A percentile compares a stretch with the other conserved stretches of the same genome.
These are phyloP conservation scores for Naematelia aurantialba DNA, from an alignment of 768 basidiomycete species.

Conservation along the genomic window DNA sequence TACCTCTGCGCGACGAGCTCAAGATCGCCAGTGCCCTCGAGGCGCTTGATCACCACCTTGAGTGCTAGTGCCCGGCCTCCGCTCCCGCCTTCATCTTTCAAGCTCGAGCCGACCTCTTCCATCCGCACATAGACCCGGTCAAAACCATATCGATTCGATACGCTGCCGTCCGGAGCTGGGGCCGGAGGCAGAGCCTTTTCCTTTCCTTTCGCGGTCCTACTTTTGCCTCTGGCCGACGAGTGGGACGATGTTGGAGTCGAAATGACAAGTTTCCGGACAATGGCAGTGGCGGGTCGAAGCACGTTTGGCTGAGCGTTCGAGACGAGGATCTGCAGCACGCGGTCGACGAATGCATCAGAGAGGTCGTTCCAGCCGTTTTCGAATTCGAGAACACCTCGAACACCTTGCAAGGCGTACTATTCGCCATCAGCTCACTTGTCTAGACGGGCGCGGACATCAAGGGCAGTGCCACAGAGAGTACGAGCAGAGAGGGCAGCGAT, in stretches of 20 bases:
- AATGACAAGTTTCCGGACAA: slow-evolving; percentile 39
- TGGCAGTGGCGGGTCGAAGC: slow-evolving; percentile 41
- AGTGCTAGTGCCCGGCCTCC: slow-evolving; percentile 19
- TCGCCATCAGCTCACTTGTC: not conserved
- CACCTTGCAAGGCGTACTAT: slow-evolving; percentile 45
- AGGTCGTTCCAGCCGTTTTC: slow-evolving; percentile 38
- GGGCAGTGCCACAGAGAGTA: too few species aligned
- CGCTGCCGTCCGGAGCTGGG: slow-evolving; percentile 1
- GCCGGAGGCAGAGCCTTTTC: too few species aligned
- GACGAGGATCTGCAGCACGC: slow-evolving; percentile 25
- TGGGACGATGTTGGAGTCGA: slow-evolving; percentile 21
- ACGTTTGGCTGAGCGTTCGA: slow-evolving; percentile 35
- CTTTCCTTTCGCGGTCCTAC: slow-evolving; percentile 25
- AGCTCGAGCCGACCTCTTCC: slow-evolving; percentile 8
- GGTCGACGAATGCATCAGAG: slow-evolving; percentile 23
- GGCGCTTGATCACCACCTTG: slow-evolving; percentile 25
- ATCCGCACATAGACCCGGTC: slow-evolving; percentile 29
- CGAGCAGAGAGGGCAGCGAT: not conserved
- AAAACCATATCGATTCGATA: slow-evolving; percentile 27
- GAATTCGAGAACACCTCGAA: slow-evolving; percentile 39
- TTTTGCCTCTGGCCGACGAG: slow-evolving; percentile 14
- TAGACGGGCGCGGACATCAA: too few species aligned
- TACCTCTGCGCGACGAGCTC: slow-evolving; percentile 41
- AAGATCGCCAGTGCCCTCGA: slow-evolving; percentile 41
- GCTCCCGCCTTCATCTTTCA: slow-evolving; percentile 9